phyloP scores from a whole-genome alignment of 306 rosid genomes.

The Quercus wislizeni region DNA sequence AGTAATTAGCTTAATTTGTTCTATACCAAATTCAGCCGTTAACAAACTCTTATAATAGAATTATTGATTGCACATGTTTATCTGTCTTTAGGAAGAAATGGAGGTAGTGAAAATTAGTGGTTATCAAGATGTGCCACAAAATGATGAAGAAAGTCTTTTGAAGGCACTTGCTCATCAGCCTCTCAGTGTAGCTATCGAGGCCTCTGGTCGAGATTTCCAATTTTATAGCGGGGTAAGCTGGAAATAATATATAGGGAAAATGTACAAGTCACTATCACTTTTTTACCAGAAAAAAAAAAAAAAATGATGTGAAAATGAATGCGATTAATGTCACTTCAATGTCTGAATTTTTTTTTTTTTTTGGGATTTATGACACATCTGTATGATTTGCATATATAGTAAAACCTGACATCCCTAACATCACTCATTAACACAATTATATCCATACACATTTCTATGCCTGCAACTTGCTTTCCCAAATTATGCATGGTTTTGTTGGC shows the following conservation, averaged over 20 bases:
- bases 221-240: constrained; percentile 78
- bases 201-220: constrained; percentile 83
- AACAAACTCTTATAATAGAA: background rate
- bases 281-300: too few species aligned
- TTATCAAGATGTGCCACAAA: constrained; percentile 78
- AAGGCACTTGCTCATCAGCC: constrained; percentile 95
- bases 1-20: background rate
- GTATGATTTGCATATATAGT: too few species aligned
- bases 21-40: background rate
- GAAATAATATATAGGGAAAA: too few species aligned
- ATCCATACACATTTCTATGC: background rate
- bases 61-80: background rate
- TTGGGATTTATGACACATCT: too few species aligned
- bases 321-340: background rate
- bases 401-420: too few species aligned
- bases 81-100: constrained; percentile 44
- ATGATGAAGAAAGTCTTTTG: constrained; percentile 71
- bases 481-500: background rate
- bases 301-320: too few species aligned
- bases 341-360: too few species aligned
- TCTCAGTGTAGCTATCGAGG: constrained; percentile 84
- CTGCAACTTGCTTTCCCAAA: background rate
- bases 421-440: background rate
- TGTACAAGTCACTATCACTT: too few species aligned
- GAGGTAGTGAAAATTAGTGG: constrained; percentile 70